These are phyloP conservation scores for Oidium heveae DNA, from an alignment of 2,329 filamentous ascomycete genomes.

Conservation along the genomic window DNA sequence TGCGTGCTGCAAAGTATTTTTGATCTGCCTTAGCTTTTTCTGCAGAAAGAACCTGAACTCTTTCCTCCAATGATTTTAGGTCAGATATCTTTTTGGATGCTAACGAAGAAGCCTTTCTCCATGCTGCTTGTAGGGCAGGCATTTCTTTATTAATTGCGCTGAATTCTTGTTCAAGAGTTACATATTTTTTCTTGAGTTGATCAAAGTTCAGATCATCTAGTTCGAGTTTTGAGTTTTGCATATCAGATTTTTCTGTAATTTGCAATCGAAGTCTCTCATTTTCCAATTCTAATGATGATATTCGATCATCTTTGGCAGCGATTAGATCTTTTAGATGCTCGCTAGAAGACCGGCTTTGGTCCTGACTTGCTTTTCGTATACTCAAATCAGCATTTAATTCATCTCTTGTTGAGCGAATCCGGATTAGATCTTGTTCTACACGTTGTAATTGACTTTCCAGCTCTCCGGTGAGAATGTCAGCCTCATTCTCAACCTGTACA, in stretches of 20 bases:
- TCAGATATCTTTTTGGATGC: conserved; percentile 75
- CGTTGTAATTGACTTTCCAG: conserved; percentile 60
- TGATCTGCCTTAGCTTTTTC: conserved; percentile 95
- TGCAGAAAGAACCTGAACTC: conserved; percentile 43
- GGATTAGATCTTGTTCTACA: conserved; percentile 61
- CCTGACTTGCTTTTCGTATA: conserved; percentile 54
- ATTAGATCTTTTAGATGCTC: conserved; percentile 60
- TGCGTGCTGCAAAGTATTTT: conserved; percentile 91
- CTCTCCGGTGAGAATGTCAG: conserved; percentile 45
- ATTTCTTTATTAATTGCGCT: conserved; percentile 68
- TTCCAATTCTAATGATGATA: conserved; percentile 60
- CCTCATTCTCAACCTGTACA: conserved; percentile 57
- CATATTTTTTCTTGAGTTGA: conserved; percentile 48
- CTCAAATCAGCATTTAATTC: conserved; percentile 62
- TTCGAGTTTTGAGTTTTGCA: conserved; percentile 19
- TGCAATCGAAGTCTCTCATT: conserved; percentile 41
- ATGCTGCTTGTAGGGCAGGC: conserved; percentile 70
- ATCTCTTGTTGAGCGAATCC: conserved; percentile 64
- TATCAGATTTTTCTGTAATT: conserved; percentile 20
- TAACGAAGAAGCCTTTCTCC: conserved; percentile 65
- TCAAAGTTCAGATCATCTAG: conserved; percentile 38
- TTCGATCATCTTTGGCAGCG: conserved; percentile 54
- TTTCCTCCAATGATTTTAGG: conserved; percentile 50
- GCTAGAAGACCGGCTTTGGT: conserved; percentile 43
- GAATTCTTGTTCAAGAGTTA: conserved; percentile 55